phyloP scores from a whole-genome alignment of 331 rosid species.

The Pyrus hybrid region DNA sequence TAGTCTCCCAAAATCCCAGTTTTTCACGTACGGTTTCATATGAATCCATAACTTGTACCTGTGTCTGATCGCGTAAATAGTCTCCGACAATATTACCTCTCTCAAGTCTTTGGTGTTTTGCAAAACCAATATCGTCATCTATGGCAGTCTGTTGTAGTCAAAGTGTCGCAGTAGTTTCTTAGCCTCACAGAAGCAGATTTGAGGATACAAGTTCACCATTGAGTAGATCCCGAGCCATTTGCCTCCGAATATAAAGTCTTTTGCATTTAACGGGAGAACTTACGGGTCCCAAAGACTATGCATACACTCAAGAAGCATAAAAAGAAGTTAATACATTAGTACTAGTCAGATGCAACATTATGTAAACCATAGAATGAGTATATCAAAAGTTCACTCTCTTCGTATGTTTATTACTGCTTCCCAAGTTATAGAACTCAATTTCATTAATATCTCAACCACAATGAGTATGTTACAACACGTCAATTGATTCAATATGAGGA shows the following conservation, averaged over 20 bases:
- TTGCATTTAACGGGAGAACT: background rate
- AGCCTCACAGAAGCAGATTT: conserved; percentile 60
- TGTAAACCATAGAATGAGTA: background rate
- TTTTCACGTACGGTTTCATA: background rate
- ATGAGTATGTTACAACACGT: background rate
- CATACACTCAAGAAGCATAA: background rate
- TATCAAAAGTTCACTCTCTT: background rate
- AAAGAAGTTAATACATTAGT: background rate
- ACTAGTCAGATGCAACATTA: background rate
- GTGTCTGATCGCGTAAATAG: background rate
- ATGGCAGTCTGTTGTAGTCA: background rate
- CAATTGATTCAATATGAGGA: too few species aligned
- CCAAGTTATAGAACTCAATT: background rate
- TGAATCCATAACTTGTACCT: background rate
- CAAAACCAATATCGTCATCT: background rate
- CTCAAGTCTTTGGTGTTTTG: background rate
- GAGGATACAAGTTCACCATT: conserved; percentile 57
- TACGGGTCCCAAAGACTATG: conserved; percentile 35
- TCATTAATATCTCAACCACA: too few species aligned
- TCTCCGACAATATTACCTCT: background rate
- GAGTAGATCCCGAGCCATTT: conserved; percentile 59
- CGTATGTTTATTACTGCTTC: background rate
- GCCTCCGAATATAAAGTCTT: conserved; percentile 23
- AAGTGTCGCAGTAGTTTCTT: too few species aligned
- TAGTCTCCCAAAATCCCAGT: background rate